Base-by-base conservation (phyloP, 495 filamentous ascomycete genomes). In the Schizothecium vesticola region DNA sequence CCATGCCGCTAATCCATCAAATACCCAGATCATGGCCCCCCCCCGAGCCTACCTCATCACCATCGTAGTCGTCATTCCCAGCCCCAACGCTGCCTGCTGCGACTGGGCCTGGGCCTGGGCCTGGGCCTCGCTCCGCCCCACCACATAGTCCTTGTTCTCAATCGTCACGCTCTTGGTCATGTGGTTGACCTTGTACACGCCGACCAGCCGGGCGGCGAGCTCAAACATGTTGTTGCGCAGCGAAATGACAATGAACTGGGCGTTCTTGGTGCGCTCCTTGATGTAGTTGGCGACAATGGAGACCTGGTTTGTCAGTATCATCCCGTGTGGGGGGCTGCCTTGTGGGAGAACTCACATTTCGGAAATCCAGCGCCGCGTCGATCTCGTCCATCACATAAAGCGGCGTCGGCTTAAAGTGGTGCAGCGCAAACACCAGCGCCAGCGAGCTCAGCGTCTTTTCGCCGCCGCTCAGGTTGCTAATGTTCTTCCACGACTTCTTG, bases 401-500 rank as follows among this genome's bases (percentile, higher is more conserved):
- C 67, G 95, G 95, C 56, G 95, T 99, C 8, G 95, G 95, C 81
- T 97, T 96, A 76, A 97, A 99, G 76, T 98, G 96, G 80, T 99
- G 95, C 73, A 99, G 78, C 59, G 95, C 95, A 83, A 99, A 99
- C 55, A 99, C 95, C 69, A 99, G 80, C 63, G 95, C 95, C 80
- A 99, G 81, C 82, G 89, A 93, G 69, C 91, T 95, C 69, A 99
- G 80, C 65, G 95, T 99, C 85, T 99, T 99, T 83, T 99, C 95
- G 69, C 95, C 95, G 81, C 95, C 95, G 23, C 87, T 91, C 69
- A 99, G 76, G 75, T 99, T 99, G 67, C 89, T 89, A 64, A 99
- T 99, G 75, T 99, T 99, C 86, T 98, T 98, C 95, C 95, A 99
- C 72, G 88, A 92, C 87, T 99, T 99, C 88, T 99, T 99, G 33